Evolutionary conservation across 2,329 filamentous ascomycete genomes (phyloP), one percentile per base, ranked within the genome.

Genomic region (Sarocladium oryzae): DNA sequence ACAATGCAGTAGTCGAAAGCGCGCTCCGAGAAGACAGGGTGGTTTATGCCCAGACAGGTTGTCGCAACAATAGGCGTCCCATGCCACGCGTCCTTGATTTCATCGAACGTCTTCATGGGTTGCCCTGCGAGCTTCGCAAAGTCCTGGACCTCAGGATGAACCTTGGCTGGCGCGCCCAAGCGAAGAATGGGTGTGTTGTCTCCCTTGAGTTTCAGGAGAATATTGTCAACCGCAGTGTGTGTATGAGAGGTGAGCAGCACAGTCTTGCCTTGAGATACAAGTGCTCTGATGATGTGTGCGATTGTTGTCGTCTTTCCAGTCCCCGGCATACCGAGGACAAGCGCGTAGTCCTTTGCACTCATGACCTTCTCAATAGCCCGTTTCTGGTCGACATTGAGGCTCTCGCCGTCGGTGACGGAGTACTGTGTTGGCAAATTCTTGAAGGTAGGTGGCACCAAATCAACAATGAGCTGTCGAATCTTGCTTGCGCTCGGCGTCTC

Each of bases 221-320:
- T 99, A 58, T 99, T 99, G 78, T 99, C 93, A 2, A 99, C 93
- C 2, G 93, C 93, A 1, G 91, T 96, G 63, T 99, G 93, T 0
- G 93, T 99, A 66, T 97, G 97, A 0, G 91, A 96, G 0, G 93
- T 95, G 36, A 99, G 73, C 6, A 99, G 74, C 13, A 99, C 90
- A 52, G 88, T 95, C 70, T 97, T 97, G 10, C 89, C 87, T 65
- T 95, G 88, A 0, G 86, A 83, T 4, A 93, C 86, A 26, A 99
- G 75, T 1, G 92, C 89, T 40, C 89, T 85, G 60, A 99, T 97
- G 58, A 99, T 96, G 64, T 97, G 91, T 4, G 92, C 90, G 61
- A 99, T 97, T 0, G 93, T 99, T 0, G 93, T 99, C 2, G 93
- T 99, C 69, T 99, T 99, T 53, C 93, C 93, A 0, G 93, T 99